A percentile compares a stretch with the other conserved stretches of the same genome.
phyloP scores from a whole-genome alignment of 2,329 filamentous ascomycete species.

The Sordariomycetes sp. region DNA sequence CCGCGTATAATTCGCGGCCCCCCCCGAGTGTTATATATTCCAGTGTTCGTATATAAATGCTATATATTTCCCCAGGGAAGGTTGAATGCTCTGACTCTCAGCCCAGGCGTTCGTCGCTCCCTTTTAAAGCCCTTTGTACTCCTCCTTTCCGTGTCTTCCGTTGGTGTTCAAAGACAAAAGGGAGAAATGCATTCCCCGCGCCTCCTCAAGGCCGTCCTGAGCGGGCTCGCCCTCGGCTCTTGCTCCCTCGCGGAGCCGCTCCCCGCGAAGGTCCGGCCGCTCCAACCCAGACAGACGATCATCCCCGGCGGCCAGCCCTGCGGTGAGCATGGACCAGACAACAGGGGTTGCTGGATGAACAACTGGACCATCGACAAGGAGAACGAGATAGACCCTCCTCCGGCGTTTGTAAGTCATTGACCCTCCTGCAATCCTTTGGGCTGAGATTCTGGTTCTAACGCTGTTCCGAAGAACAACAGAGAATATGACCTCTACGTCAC shows the following conservation, averaged over 20 bases:
- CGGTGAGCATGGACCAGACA: conserved; percentile 16
- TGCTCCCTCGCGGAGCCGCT: neutral
- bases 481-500: conserved; percentile 17
- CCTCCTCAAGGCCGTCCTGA: neutral
- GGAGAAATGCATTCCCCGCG: neutral
- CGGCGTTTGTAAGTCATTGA: conserved; percentile 8
- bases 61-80: no score
- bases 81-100: no score
- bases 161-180: neutral
- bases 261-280: neutral
- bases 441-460: neutral
- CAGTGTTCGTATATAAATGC: no score
- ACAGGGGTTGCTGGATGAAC: conserved; percentile 20
- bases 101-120: neutral
- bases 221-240: conserved; percentile 1
- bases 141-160: neutral
- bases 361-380: conserved; percentile 18
- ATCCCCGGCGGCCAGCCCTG: conserved; percentile 12
- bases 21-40: no score
- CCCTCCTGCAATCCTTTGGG: neutral
- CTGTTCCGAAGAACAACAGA: neutral
- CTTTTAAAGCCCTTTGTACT: neutral
- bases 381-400: conserved; percentile 14
- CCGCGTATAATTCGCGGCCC: no score
- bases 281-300: conserved; percentile 11